Conservation (phyloP, 805 yeast genomes). For the Diddensiella santjacobensis region DNA sequence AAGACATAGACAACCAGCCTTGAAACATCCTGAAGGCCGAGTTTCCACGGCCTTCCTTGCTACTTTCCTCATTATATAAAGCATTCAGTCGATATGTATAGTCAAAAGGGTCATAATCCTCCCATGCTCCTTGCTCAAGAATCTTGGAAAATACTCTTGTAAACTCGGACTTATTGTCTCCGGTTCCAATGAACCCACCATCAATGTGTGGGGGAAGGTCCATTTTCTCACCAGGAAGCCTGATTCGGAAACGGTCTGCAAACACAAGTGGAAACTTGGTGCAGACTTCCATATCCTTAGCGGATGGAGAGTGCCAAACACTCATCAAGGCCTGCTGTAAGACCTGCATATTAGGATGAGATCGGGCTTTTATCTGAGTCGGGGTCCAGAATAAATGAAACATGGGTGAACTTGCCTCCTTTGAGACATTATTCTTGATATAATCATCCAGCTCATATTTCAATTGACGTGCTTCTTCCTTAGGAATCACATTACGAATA, state of each 20-base stretch:
- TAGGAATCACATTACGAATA: slow-evolving; percentile 34
- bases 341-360: slow-evolving; percentile 38
- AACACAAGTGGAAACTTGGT: slow-evolving; percentile 34
- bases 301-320: slow-evolving; percentile 28
- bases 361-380: slow-evolving; percentile 39
- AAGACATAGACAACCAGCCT: slow-evolving; percentile 44
- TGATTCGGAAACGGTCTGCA: slow-evolving; percentile 42
- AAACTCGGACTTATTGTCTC: slow-evolving; percentile 40
- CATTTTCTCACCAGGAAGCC: slow-evolving; percentile 37
- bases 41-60: slow-evolving; percentile 31
- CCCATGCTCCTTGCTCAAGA: slow-evolving; percentile 41
- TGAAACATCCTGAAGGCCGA: slow-evolving; percentile 42
- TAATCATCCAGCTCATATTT: slow-evolving; percentile 28
- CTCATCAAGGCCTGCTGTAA: slow-evolving; percentile 31
- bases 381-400: slow-evolving; percentile 40
- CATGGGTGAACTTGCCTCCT: slow-evolving; percentile 25
- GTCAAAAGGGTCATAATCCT: slow-evolving; percentile 41
- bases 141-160: slow-evolving; percentile 36
- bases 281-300: slow-evolving; percentile 14
- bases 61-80: slow-evolving; percentile 34
- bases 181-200: slow-evolving; percentile 41
- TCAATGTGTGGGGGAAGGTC: slow-evolving; percentile 41
- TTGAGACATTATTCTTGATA: slow-evolving; percentile 30
- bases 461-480: slow-evolving; percentile 27
- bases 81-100: slow-evolving; percentile 35